Conservation (phyloP, 2,329 filamentous ascomycete genomes). For the Cytospora chrysosperma region DNA sequence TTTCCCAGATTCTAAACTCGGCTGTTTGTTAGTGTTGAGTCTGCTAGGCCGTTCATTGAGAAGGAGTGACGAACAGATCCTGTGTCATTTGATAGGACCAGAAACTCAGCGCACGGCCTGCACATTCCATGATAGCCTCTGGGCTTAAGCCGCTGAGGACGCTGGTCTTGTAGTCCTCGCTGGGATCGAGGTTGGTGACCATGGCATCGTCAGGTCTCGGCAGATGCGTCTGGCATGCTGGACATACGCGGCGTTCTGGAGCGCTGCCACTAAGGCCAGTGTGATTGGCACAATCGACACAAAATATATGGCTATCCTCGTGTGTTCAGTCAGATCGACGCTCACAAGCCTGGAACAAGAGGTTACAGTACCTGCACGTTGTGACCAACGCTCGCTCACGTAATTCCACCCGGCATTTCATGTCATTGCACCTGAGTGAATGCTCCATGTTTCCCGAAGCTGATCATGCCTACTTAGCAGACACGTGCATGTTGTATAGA, state of each 20-base stretch:
- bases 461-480: neutral
- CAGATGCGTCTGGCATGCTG: conserved; percentile 70
- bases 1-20: conserved; percentile 67
- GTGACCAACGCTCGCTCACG: conserved; percentile 76
- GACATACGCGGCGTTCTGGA: conserved; percentile 59
- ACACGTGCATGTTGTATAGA: too few species aligned
- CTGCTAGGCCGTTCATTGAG: conserved; percentile 26
- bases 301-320: conserved; percentile 74
- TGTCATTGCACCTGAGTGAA: conserved; percentile 72
- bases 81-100: conserved; percentile 85
- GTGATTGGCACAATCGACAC: conserved; percentile 67
- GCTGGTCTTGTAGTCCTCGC: conserved; percentile 87
- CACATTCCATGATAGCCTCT: conserved; percentile 81
- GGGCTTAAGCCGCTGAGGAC: conserved; percentile 81
- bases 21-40: conserved; percentile 16
- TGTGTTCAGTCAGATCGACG: neutral
- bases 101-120: conserved; percentile 74
- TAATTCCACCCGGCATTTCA: conserved; percentile 72
- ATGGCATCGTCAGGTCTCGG: conserved; percentile 73
- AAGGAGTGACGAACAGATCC: conserved; percentile 63
- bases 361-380: conserved; percentile 68
- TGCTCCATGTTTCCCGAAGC: conserved; percentile 61
- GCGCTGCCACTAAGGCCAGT: conserved; percentile 60
- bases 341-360: conserved; percentile 17
- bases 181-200: conserved; percentile 69